Evolutionary conservation across 2,329 filamentous ascomycete genomes (phyloP).

Genomic region (Boeremia exigua): DNA sequence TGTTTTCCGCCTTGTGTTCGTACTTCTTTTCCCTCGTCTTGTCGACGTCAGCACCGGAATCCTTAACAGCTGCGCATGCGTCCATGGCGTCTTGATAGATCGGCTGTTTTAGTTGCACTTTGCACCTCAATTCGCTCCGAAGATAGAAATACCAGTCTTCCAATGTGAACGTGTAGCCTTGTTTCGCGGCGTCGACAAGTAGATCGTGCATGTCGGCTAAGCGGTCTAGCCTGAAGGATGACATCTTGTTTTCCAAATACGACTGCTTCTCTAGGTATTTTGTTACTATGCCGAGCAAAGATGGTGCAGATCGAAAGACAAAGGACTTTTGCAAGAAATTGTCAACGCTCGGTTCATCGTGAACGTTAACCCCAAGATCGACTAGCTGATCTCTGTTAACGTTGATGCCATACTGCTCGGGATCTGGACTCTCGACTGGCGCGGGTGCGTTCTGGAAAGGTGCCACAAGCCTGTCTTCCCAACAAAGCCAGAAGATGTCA

Average conservation of each 20-base stretch:
- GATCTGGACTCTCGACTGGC: slow-evolving; percentile 55
- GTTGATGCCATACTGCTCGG: slow-evolving; percentile 56
- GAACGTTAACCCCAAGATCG: slow-evolving; percentile 48
- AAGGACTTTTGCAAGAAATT: slow-evolving; percentile 63
- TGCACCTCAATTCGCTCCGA: slow-evolving; percentile 60
- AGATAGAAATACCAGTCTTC: slow-evolving; percentile 56
- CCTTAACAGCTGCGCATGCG: slow-evolving; percentile 23
- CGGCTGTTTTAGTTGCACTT: slow-evolving; percentile 58
- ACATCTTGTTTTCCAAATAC: slow-evolving; percentile 55
- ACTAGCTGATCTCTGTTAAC: slow-evolving; percentile 57
- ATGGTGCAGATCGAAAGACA: slow-evolving; percentile 62
- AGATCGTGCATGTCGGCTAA: slow-evolving; percentile 53
- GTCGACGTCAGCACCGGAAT: slow-evolving; percentile 19
- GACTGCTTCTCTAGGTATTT: slow-evolving; percentile 67
- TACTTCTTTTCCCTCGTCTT: slow-evolving; percentile 28
- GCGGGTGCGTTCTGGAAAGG: slow-evolving; percentile 69
- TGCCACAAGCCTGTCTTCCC: slow-evolving; percentile 69
- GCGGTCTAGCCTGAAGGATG: slow-evolving; percentile 24
- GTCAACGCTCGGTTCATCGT: slow-evolving; percentile 39
- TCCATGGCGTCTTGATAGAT: slow-evolving; percentile 44
- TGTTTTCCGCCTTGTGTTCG: slow-evolving; percentile 50
- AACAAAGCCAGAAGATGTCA: slow-evolving; percentile 78
- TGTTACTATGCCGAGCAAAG: slow-evolving; percentile 69
- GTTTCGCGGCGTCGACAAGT: slow-evolving; percentile 54
- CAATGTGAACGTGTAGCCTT: slow-evolving; percentile 57